Base-by-base conservation (phyloP, 1,139 yeast species). In the Geotrichum restrictum region DNA sequence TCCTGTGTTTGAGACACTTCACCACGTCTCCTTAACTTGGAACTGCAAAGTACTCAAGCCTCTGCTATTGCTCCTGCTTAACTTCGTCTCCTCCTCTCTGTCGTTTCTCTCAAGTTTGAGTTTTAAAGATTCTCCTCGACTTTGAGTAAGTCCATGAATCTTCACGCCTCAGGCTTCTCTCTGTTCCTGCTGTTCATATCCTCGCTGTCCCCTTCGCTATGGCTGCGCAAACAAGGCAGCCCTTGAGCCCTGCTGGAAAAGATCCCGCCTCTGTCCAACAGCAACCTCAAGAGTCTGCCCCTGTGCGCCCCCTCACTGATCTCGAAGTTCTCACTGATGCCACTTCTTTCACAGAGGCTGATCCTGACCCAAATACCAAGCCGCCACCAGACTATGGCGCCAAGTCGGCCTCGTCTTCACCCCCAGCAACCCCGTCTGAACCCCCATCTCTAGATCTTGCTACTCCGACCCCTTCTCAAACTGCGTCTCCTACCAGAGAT, bases 381-480 rank as follows among this genome's bases (percentile, higher is more conserved):
- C n/a, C 27, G n/a, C 22, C 22, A 21, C 33, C 27, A 4, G 41
- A 45, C 21, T 41, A 52, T 34, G 49, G 39, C 38, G 29, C 45
- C 19, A 36, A 52, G 31, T 44, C 48, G 1, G 45, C 46, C 6
- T 32, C 39, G 10, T 49, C 51, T 8, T 49, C 56, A 34, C 51
- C 51, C n/a, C 56, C 56, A 4, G 48, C 51, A 2, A 46, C 56
- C 6, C 56, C 56, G 8, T 18, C 48, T n/a, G 42, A 45, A 16
- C 51, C 49, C n/a, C 56, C 56, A 13, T 54, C 56, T 4, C 45
- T 54, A 10, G 56, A 51, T 19, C 46, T 54, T 7, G 56, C 54
- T n/a, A 54, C 56, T 6, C 56, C 56, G 3, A 54, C 56, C n/a
- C 52, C 56, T 19, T 54, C 56, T 3, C 56, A 50, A 38, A 37